Percentiles rank a stretch among this genome's conserved stretches.
These are phyloP conservation scores for Pleurotus citrinopileatus DNA, from an alignment of 768 basidiomycete species.

Conservation along the genomic window DNA sequence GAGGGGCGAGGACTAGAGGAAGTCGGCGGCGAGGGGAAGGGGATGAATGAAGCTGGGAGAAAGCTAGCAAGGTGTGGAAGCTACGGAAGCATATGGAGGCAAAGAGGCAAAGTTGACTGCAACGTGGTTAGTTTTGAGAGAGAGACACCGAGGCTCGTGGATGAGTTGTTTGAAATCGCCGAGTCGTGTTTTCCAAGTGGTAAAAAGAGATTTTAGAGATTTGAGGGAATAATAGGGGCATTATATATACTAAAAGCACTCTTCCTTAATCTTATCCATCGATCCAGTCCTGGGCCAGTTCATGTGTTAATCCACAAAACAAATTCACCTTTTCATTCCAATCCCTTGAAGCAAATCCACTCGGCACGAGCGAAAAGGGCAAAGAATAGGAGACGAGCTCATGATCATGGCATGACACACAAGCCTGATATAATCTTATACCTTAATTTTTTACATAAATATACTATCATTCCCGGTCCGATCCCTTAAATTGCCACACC, in stretches of 20 bases:
- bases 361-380: too few species aligned
- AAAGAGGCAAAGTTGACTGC: background rate
- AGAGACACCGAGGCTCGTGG: constrained; percentile 10
- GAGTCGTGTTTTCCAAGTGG: constrained; percentile 9
- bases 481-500: background rate
- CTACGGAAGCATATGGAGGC: constrained; percentile 11
- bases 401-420: too few species aligned
- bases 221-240: background rate
- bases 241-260: constrained; percentile 7
- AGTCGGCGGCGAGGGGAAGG: background rate
- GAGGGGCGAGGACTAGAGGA: background rate
- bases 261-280: constrained; percentile 9
- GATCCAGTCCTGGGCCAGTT: background rate
- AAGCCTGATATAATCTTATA: too few species aligned
- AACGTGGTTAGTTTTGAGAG: constrained; percentile 8
- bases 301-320: constrained; percentile 6
- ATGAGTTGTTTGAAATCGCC: constrained; percentile 1
- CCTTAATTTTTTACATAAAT: constrained; percentile 6
- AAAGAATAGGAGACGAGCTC: background rate
- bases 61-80: background rate
- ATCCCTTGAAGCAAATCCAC: too few species aligned
- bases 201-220: constrained; percentile 9
- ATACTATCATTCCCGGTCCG: background rate
- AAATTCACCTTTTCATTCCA: background rate
- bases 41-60: background rate